A percentile compares a stretch with the other conserved stretches of the same genome.
Conservation (phyloP, 768 basidiomycete genomes). For the Ramaria rubella region DNA sequence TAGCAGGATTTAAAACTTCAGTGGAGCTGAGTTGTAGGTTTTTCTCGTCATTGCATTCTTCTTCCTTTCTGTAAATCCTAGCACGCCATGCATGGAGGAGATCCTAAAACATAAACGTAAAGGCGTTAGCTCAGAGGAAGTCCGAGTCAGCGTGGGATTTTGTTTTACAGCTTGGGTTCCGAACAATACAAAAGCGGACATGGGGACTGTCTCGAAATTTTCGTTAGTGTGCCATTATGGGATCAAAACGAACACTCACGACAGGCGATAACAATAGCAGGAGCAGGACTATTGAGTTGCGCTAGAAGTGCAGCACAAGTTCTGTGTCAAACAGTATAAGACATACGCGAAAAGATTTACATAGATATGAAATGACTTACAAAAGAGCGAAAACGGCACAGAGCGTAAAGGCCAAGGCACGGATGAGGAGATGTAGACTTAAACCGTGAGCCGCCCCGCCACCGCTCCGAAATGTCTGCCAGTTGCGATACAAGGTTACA, state of each 20-base stretch:
- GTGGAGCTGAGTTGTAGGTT: too few species aligned
- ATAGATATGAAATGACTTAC: neutral
- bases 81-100: neutral
- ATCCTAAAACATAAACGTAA: neutral
- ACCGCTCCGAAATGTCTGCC: neutral
- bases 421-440: neutral
- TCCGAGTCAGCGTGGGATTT: neutral
- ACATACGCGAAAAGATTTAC: neutral
- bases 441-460: neutral
- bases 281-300: neutral
- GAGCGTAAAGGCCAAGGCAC: neutral
- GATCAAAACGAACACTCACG: neutral
- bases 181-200: neutral
- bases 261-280: neutral
- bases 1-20: too few species aligned
- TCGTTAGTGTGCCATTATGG: neutral
- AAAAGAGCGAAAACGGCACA: neutral
- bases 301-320: neutral
- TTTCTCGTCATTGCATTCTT: too few species aligned
- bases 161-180: slow-evolving; percentile 1
- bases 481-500: neutral
- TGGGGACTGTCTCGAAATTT: neutral
- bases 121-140: neutral
- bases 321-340: neutral
- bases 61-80: too few species aligned